Percentiles rank a stretch among this genome's conserved stretches.
Evolutionary conservation across 768 basidiomycete species (phyloP).

Genomic region (Termitomyces sp.): DNA sequence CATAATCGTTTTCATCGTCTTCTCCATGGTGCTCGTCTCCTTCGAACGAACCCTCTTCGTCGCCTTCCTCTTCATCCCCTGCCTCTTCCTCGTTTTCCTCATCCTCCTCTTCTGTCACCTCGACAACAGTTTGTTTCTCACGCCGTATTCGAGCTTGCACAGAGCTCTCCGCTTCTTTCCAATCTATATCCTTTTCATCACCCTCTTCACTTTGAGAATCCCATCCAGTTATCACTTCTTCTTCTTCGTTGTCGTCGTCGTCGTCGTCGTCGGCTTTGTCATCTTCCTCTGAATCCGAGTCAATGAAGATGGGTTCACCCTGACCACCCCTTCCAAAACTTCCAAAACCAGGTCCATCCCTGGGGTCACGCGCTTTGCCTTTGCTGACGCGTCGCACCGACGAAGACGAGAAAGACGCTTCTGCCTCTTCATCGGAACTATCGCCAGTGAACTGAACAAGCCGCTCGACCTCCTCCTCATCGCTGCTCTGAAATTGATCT

Average conservation of each 20-base stretch:
- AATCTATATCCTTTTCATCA: conserved; percentile 18
- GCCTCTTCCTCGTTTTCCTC: conserved; percentile 22
- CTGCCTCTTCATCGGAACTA: conserved; percentile 29
- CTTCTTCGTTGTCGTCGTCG: conserved; percentile 19
- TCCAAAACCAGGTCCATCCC: conserved; percentile 55
- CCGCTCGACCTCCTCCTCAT: conserved; percentile 18
- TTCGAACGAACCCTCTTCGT: neutral
- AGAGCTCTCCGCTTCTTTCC: conserved; percentile 25
- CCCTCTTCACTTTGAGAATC: conserved; percentile 24
- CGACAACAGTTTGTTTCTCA: conserved; percentile 13
- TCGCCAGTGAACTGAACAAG: conserved; percentile 14
- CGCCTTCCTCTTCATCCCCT: conserved; percentile 13
- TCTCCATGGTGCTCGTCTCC: conserved; percentile 1
- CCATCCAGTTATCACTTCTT: conserved; percentile 20
- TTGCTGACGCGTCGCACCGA: conserved; percentile 45
- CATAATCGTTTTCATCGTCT: conserved; percentile 15
- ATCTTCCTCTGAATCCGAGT: conserved; percentile 31
- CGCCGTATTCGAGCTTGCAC: conserved; percentile 22
- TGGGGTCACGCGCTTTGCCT: conserved; percentile 61
- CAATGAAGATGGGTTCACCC: conserved; percentile 47
- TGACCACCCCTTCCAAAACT: conserved; percentile 34
- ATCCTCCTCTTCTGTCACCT: conserved; percentile 19
- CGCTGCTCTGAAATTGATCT: conserved; percentile 9
- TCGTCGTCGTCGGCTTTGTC: conserved; percentile 27
- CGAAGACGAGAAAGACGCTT: conserved; percentile 57